A percentile compares a stretch with the other conserved stretches of the same genome.
Conservation (phyloP, 352 stramenopile species). For the Phytophthora syringae region DNA sequence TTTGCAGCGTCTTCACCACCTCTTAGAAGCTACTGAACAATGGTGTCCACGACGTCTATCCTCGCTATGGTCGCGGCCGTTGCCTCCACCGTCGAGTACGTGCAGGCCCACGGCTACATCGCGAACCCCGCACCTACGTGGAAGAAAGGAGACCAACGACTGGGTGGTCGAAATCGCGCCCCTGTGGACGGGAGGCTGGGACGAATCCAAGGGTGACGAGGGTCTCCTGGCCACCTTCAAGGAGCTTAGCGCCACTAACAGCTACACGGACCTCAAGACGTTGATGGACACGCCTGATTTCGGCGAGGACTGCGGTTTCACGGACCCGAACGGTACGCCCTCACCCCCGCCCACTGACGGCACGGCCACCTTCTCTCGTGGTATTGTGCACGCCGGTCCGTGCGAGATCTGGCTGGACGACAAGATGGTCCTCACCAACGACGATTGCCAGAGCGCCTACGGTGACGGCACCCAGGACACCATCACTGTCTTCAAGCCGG, state of each 20-base stretch:
- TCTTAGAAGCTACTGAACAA: no score
- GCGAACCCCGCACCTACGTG: conserved; percentile 11
- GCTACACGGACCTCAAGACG: conserved; percentile 11
- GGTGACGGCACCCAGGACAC: no score
- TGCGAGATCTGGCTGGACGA: no score
- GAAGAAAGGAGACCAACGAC: conserved; percentile 7
- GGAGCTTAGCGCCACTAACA: conserved; percentile 9
- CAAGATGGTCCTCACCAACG: no score
- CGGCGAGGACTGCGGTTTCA: conserved; percentile 19
- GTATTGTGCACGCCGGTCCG: no score
- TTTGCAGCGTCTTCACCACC: no score
- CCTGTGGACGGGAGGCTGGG: conserved; percentile 9
- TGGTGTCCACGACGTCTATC: neutral
- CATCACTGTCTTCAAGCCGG: no score
- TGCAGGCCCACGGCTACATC: conserved; percentile 23
- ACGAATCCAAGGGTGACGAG: neutral
- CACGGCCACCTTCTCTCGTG: conserved; percentile 26
- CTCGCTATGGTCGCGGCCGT: neutral
- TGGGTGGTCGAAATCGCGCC: conserved; percentile 25
- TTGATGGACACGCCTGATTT: conserved; percentile 21
- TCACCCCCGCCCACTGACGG: conserved; percentile 3
- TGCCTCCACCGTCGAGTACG: neutral
- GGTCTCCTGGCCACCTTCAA: neutral
- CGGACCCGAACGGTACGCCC: conserved; percentile 11
- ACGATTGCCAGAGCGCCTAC: no score